phyloP scores from a whole-genome alignment of 2,329 filamentous ascomycete genomes.

The Biscogniauxia mediterranea region DNA sequence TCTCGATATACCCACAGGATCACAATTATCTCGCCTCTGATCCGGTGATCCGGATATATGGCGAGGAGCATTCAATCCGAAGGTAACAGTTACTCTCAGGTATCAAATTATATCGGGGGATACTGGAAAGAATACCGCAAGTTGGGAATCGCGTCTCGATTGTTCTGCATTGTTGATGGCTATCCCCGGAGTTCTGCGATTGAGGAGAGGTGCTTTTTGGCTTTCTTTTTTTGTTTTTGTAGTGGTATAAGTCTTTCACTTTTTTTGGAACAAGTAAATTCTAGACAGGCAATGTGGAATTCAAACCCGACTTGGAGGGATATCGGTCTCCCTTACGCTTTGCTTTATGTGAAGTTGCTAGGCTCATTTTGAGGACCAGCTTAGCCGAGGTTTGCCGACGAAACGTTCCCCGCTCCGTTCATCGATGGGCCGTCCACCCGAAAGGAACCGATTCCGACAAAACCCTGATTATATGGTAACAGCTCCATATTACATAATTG shows the following conservation, averaged over 20 bases:
- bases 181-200: not conserved
- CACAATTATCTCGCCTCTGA: not conserved
- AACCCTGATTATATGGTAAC: not conserved
- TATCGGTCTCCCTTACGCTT: not conserved
- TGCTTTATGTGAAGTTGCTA: not conserved
- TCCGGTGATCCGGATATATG: not conserved
- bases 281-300: not conserved
- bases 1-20: not conserved
- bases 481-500: not conserved
- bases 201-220: not conserved
- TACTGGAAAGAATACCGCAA: not conserved
- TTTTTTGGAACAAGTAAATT: not conserved
- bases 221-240: not conserved
- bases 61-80: not conserved
- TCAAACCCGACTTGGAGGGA: not conserved
- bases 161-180: not conserved
- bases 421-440: not conserved
- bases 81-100: not conserved
- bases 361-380: not conserved
- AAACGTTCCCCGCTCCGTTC: not conserved
- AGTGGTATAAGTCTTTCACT: not conserved
- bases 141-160: not conserved
- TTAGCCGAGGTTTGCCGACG: slow-evolving; percentile 6
- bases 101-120: not conserved
- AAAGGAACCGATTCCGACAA: not conserved